Evolutionary conservation across 73 alveolate species (phyloP).

Genomic region (Tetrahymena borealis): DNA sequence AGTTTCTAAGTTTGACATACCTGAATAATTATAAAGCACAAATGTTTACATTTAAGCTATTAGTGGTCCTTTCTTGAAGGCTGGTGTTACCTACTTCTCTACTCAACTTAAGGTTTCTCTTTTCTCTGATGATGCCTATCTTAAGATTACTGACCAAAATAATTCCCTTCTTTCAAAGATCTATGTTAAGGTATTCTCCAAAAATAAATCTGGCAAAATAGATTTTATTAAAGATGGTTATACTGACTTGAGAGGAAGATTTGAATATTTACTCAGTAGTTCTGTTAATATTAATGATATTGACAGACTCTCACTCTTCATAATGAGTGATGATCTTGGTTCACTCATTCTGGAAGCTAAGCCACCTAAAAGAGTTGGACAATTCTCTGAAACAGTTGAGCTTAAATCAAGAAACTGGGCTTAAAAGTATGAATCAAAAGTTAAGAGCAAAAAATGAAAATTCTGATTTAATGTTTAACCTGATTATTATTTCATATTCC

Average conservation of each 20-base stretch:
- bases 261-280: conserved; percentile 79
- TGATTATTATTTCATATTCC: too few species aligned
- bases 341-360: not conserved
- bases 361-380: not conserved
- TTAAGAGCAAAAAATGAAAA: not conserved
- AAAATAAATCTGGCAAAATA: conserved; percentile 44
- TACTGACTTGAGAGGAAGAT: conserved; percentile 94
- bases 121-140: conserved; percentile 71
- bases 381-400: not conserved
- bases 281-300: conserved; percentile 60
- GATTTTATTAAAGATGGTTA: conserved; percentile 91
- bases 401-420: conserved; percentile 1
- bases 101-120: conserved; percentile 53
- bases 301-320: conserved; percentile 72
- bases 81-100: conserved; percentile 69
- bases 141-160: conserved; percentile 62
- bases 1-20: conserved; percentile 33
- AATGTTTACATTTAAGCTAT: conserved; percentile 75
- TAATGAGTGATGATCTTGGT: conserved; percentile 79
- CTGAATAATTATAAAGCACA: conserved; percentile 60
- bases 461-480: too few species aligned
- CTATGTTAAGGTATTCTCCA: conserved; percentile 79
- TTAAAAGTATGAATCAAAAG: not conserved
- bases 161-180: conserved; percentile 65
- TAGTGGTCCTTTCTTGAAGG: conserved; percentile 27